Base-by-base conservation (phyloP, 2,329 filamentous ascomycete species). In the Aspergillaceae sp. region DNA sequence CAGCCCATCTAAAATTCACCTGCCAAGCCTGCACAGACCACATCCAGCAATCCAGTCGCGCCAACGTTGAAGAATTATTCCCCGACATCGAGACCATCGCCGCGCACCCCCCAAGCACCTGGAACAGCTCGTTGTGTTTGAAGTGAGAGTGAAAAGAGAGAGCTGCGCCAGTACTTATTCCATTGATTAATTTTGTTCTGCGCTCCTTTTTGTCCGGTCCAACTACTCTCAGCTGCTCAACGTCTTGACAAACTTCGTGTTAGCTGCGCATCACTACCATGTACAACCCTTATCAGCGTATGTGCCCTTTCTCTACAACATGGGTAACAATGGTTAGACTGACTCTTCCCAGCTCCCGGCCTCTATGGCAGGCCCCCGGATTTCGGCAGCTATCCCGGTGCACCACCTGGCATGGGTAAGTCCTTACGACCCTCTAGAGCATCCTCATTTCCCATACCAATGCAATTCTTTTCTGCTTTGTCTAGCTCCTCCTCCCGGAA, bases 321-420 rank as follows among this genome's bases (percentile, higher is more conserved):
- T n/a, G 6, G 6, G 30, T 19, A 9, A 30, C 4, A 7, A 29
- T 11, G 6, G 30, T 19, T 32, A 9, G 9, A 5, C 32, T 43
- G 11, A 43, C 34, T 6, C 29, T 29, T 32, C 46, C 4, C 47
- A 68, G 66, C 64, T 53, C 61, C 67, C 26, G 63, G 64, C 52
- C 78, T 80, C 42, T 94, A 89, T 73, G 86, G 84, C 59, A 77
- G 80, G 48, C 84, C 86, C 60, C 86, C 86, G 44, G 79, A 80
- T 56, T 94, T 84, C 71, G 80, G 79, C 55, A 76, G 75, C 46
- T 89, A 86, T 58, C 83, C 84, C 49, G 83, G 80, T 54, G 81
- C 84, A 58, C 86, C 86, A 59, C 87, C 88, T 57, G 87, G 87
- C 69, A 81, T 89, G 79, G 86, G 88, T 91, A 77, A 68, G 79